These are phyloP conservation scores for Trypanosoma mega DNA, from an alignment of 208 protist genomes.

Conservation along the genomic window DNA sequence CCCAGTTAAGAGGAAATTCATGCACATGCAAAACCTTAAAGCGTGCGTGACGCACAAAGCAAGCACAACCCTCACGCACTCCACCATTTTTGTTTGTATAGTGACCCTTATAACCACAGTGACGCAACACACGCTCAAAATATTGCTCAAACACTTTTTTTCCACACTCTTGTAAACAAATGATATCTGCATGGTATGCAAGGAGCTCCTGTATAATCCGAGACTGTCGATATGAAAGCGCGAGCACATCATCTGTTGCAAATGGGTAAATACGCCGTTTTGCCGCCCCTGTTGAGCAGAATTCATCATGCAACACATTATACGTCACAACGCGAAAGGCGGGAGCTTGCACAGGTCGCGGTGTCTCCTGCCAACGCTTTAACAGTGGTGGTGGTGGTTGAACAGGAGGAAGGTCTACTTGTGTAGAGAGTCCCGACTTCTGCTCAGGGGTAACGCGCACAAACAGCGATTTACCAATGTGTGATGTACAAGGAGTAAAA, in stretches of 20 bases:
- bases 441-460: slow-evolving; percentile 54
- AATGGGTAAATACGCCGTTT: slow-evolving; percentile 85
- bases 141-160: slow-evolving; percentile 73
- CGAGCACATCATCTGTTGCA: slow-evolving; percentile 69
- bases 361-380: slow-evolving; percentile 63
- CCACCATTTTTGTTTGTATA: slow-evolving; percentile 79
- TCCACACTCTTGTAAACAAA: slow-evolving; percentile 90
- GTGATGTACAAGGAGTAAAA: slow-evolving; percentile 52
- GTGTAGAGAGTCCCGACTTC: slow-evolving; percentile 53
- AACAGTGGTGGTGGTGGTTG: slow-evolving; percentile 38
- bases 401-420: slow-evolving; percentile 57
- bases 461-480: slow-evolving; percentile 49
- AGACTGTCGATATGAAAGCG: slow-evolving; percentile 64
- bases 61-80: slow-evolving; percentile 76
- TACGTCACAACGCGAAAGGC: slow-evolving; percentile 86
- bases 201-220: slow-evolving; percentile 84
- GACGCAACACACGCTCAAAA: slow-evolving; percentile 56
- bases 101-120: slow-evolving; percentile 61
- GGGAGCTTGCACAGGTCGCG: slow-evolving; percentile 30
- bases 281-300: slow-evolving; percentile 62
- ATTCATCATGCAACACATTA: slow-evolving; percentile 91
- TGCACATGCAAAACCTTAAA: slow-evolving; percentile 38
- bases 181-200: slow-evolving; percentile 73
- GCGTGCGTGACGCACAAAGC: slow-evolving; percentile 51
- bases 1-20: slow-evolving; percentile 64